Evolutionary conservation across 306 rosid genomes (phyloP), one percentile per base, ranked within the genome.

Genomic region (Corylus heterophylla): DNA sequence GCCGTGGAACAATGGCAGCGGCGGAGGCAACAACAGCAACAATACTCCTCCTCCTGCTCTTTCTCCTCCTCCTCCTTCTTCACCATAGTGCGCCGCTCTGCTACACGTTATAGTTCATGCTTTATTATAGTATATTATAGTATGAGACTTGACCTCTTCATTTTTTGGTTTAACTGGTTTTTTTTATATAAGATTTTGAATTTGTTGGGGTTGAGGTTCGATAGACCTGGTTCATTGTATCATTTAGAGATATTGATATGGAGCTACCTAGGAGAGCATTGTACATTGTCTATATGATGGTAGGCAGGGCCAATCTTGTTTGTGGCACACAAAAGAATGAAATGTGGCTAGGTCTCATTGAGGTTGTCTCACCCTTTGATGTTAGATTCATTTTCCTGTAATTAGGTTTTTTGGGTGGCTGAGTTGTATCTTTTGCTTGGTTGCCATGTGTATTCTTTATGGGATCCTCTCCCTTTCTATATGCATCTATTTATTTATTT

Each of bases 1-100:
- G 80, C 88, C 91, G 0, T 85, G 91, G 91, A 0, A 49, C 4
- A 49, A 49, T 0, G 1, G 52, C 14, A 4, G 13, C 16, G 2
- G 12, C 12, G 12, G 12, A 8, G 12, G 12, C 11, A 2, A 2
- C 51, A 11, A 13, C 14, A 3, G 0, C 52, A 49, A 3, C 52
- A 49, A 2, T 14, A 11, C 2, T 3, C 11, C 14, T 49, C 0
- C 52, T 49, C 4, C 14, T 48, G 0, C 51, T 49, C 16, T 14
- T 11, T 0, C 52, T 49, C 4, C 52, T 10, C 13, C 51, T 49
- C 52, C 52, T 49, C 52, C 52, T 10, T 14, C 52, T 48, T 2
- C 52, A 9, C 0, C 14, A 49, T 49, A 49, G 77, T 7, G 44
- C 44, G 8, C 45, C 7, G 45, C 66, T 68, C 44, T 59, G 17